These are phyloP conservation scores for Xylaria intraflava DNA, from an alignment of 495 filamentous ascomycete species.

Conservation along the genomic window DNA sequence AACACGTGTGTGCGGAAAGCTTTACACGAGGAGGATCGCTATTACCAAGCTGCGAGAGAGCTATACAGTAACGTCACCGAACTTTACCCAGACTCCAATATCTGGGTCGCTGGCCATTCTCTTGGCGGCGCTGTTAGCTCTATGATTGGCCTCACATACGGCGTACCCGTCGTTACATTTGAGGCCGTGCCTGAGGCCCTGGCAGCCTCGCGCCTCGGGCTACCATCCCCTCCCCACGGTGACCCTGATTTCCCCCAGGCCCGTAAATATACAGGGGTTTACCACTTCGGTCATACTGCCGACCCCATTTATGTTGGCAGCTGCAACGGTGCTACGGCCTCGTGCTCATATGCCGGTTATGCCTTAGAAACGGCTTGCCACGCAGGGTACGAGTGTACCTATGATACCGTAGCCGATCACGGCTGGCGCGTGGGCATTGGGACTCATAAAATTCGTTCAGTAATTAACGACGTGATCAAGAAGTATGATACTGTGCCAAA, in stretches of 20 bases:
- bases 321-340: conserved; percentile 81
- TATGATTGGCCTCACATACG: conserved; percentile 83
- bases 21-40: conserved; percentile 73
- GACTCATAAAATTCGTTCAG: conserved; percentile 75
- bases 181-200: conserved; percentile 87
- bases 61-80: conserved; percentile 88
- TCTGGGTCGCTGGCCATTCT: conserved; percentile 89
- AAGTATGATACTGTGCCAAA: conserved; percentile 70
- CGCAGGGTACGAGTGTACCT: conserved; percentile 77
- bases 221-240: conserved; percentile 75
- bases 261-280: conserved; percentile 68
- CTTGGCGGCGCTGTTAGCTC: conserved; percentile 82
- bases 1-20: conserved; percentile 75
- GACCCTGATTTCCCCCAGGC: conserved; percentile 62
- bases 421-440: conserved; percentile 82
- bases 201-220: conserved; percentile 73
- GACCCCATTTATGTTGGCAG: conserved; percentile 93
- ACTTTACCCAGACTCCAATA: conserved; percentile 74
- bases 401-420: conserved; percentile 84
- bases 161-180: conserved; percentile 79
- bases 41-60: conserved; percentile 80
- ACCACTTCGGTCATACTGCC: conserved; percentile 91
- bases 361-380: conserved; percentile 90
- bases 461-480: conserved; percentile 79
- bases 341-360: conserved; percentile 89